Evolutionary conservation across 352 stramenopile species (phyloP), one percentile per base, ranked within the genome.

Genomic region (Phytopythium cucurbitacearum): DNA sequence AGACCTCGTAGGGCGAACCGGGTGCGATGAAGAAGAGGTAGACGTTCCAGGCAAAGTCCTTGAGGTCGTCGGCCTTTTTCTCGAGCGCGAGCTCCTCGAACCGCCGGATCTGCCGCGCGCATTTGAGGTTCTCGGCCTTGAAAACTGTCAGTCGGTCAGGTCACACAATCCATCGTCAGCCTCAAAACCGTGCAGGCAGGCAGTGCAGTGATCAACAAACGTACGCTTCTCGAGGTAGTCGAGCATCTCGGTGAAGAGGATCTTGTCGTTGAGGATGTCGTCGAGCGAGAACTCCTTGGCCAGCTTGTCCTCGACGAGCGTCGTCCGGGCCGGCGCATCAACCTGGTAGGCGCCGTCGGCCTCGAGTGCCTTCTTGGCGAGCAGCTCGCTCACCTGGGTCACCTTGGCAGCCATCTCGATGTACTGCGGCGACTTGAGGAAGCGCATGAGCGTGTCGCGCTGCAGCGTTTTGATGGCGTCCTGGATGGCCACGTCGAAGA

Each of bases 101-200:
- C 40, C 76, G 72, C 35, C 77, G 69, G 63, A 94, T 90, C 57
- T 91, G 80, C 3, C 81, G 78, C 46, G 79, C 79, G 39, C 81
- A 92, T 60, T 92, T 90, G 56, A 92, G 71, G 59, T 92, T 92
- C 60, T 91, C 79, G 32, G 81, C 75, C 52, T 90, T 92, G 62
- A 92, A 92, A 60, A 90, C 81, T 92, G 59, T 36, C 11, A 13
- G 36, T 11, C 7, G 36, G 28, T 62, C n/a, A 8, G 37, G 1
- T 8, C 4, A 43, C 9, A 7, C 3, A 40, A 3, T 12, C 7
- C 15, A 1, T 6, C 38, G 51, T 48, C 38, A 53, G 51, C 28
- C 10, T 40, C 44, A 13, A 4, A 37, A 8, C 12, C 3, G 1
- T 32, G 15, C 28, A 15, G 3, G 6, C 45, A 37, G 37, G 3